Conservation (phyloP, 768 basidiomycete species). For the Austroboletus festivus region DNA sequence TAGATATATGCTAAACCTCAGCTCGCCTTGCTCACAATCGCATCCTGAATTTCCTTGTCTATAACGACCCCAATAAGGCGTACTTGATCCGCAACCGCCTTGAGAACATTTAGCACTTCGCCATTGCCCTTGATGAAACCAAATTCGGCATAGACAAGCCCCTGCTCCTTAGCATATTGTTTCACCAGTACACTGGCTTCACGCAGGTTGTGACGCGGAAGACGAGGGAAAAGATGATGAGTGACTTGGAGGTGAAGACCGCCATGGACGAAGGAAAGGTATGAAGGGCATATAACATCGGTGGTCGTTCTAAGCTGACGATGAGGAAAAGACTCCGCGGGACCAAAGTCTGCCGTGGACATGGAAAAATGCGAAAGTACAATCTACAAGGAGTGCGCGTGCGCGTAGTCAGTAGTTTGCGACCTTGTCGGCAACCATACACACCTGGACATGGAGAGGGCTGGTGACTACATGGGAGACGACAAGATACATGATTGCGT, state of each 20-base stretch:
- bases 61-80: constrained; percentile 81
- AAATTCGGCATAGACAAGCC: constrained; percentile 86
- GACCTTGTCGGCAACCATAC: constrained; percentile 15
- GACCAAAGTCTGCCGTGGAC: constrained; percentile 89
- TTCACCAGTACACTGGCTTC: constrained; percentile 83
- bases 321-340: constrained; percentile 86
- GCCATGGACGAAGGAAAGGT: constrained; percentile 88
- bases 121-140: constrained; percentile 84
- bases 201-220: constrained; percentile 90
- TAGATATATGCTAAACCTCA: too few relatives aligned
- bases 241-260: constrained; percentile 98
- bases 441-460: constrained; percentile 92
- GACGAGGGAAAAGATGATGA: constrained; percentile 93
- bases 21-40: too few relatives aligned
- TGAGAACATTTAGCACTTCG: constrained; percentile 79
- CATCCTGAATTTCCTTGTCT: constrained; percentile 64
- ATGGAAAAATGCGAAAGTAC: constrained; percentile 97
- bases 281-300: constrained; percentile 85
- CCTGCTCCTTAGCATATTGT: constrained; percentile 81
- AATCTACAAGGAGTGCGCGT: constrained; percentile 48
- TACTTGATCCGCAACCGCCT: constrained; percentile 84
- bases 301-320: constrained; percentile 97
- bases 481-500: constrained; percentile 67
- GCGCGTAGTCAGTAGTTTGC: constrained; percentile 1
- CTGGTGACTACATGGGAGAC: constrained; percentile 85